phyloP scores from a whole-genome alignment of 495 filamentous ascomycete genomes.

The Hypoxylon fragiforme region DNA sequence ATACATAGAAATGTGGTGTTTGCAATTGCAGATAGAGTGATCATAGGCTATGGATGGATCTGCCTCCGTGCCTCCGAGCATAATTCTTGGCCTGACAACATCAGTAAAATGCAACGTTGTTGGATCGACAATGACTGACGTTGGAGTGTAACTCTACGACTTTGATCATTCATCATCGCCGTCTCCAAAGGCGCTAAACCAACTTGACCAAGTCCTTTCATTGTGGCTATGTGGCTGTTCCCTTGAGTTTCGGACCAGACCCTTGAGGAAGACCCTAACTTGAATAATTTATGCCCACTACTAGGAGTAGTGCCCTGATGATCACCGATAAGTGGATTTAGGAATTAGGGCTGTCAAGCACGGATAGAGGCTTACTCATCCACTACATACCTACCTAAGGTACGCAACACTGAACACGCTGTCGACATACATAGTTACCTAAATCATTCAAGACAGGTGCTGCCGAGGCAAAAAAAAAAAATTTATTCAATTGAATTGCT shows the following conservation, averaged over 20 bases:
- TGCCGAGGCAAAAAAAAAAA: too few relatives aligned
- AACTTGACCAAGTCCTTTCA: slow-evolving; percentile 3
- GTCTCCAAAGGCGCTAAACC: too few relatives aligned
- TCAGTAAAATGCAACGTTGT: slow-evolving; percentile 33
- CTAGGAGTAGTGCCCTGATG: slow-evolving; percentile 20
- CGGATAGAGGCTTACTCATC: too few relatives aligned
- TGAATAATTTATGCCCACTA: too few relatives aligned
- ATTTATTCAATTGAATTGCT: too few relatives aligned
- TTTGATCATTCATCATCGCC: background rate
- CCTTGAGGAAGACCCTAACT: too few relatives aligned
- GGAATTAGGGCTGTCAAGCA: background rate
- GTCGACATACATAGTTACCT: too few relatives aligned
- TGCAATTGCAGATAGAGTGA: background rate
- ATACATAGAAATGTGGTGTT: background rate
- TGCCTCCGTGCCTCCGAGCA: too few relatives aligned
- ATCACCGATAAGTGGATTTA: slow-evolving; percentile 6
- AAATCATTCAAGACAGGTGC: too few relatives aligned
- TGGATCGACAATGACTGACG: slow-evolving; percentile 21
- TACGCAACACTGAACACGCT: too few relatives aligned
- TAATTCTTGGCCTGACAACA: slow-evolving; percentile 21
- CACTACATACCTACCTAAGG: too few relatives aligned
- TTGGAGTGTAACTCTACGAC: background rate
- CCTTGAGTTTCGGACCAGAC: slow-evolving; percentile 12
- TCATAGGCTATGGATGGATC: slow-evolving; percentile 16
- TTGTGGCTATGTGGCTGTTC: slow-evolving; percentile 29